Evolutionary conservation across 139 green algal species (phyloP), one percentile per base, ranked within the genome.

Genomic region (Tetratostichococcus sp.): DNA sequence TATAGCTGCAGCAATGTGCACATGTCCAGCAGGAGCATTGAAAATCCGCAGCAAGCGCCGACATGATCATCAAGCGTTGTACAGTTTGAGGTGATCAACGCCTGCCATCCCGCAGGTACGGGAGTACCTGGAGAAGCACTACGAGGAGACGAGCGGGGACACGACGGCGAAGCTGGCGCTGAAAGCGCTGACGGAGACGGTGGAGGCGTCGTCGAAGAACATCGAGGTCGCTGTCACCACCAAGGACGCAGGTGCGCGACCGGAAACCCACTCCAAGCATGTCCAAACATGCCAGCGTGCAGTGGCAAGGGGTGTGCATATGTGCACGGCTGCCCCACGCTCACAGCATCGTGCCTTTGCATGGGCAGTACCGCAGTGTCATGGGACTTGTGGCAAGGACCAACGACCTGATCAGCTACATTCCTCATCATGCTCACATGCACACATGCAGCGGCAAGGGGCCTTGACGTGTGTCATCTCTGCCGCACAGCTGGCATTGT

Each of bases 41-140:
- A 14, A 8, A 8, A 14, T 50, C 8, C 14, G 14, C 39, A 8
- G 39, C 39, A 50, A 50, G 14, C 14, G 39, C 8, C 39, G 39
- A 8, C 8, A 50, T 50, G n/a, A n/a, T n/a, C n/a, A n/a, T 14
- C 14, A 50, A 22, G 8, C 8, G 39, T 22, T 50, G 39, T 14
- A 50, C 39, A 50, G 8, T 8, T 50, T 50, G 39, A 50, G 39
- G 8, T 8, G 39, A 8, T 8, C 39, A 22, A 14, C 8, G 8
- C 39, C 39, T 50, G 39, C 8, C 2, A n/a, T 6, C 6, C 67
- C 70, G 32, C 75, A 91, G 84, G 89, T 96, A 25, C 86, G 94
- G n/a, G 96, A 99, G 85, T 99, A 92, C 79, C 83, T 99, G 71
- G 96, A 99, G 84, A 99, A 98, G 92, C 87, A 97, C 76, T 98